Conservation (phyloP, 306 rosid genomes). For the Castanea crenata region DNA sequence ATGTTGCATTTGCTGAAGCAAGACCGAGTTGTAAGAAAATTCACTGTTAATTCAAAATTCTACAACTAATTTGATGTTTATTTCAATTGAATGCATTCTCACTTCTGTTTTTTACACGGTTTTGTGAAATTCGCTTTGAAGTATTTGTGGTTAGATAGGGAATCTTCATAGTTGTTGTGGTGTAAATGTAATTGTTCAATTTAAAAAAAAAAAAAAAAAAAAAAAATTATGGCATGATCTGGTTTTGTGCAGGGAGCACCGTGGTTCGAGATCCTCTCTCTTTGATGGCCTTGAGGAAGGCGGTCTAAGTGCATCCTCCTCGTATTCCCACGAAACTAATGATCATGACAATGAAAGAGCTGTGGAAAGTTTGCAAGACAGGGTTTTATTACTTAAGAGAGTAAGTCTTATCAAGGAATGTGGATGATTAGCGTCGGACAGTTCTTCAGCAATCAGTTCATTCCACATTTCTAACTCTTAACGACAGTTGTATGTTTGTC, state of each 20-base stretch:
- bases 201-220: neutral
- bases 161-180: constrained; percentile 11
- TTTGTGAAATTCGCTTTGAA: constrained; percentile 4
- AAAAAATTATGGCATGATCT: neutral
- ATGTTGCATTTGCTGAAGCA: neutral
- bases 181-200: neutral
- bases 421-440: neutral
- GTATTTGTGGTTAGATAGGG: neutral
- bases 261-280: constrained; percentile 67
- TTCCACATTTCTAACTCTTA: neutral
- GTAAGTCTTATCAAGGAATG: constrained; percentile 40
- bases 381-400: constrained; percentile 70
- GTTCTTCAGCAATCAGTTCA: neutral
- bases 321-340: constrained; percentile 50
- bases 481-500: neutral
- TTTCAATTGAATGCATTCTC: neutral
- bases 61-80: neutral
- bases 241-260: constrained; percentile 61
- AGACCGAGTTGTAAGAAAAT: neutral
- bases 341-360: constrained; percentile 81
- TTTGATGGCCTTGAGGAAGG: constrained; percentile 90
- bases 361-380: constrained; percentile 71
- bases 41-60: neutral
- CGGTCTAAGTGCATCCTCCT: constrained; percentile 72
- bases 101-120: constrained; percentile 1